These are phyloP conservation scores for Prunus davidiana DNA, from an alignment of 306 rosid species.

Conservation along the genomic window DNA sequence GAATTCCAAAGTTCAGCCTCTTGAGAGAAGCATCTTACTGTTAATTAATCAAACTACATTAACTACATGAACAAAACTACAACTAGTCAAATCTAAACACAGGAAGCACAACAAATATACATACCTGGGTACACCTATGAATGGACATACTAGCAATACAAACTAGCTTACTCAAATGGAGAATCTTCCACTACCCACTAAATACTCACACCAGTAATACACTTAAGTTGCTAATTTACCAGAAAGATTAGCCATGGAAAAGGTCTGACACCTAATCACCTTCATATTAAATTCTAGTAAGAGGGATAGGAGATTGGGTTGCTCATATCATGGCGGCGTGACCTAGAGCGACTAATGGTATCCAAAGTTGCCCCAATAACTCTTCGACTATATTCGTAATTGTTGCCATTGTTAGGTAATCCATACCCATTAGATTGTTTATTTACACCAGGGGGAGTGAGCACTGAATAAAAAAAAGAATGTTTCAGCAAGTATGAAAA, in stretches of 20 bases:
- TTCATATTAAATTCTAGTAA: slow-evolving; percentile 32
- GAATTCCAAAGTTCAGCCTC: neutral
- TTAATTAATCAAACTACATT: neutral
- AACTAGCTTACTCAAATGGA: neutral
- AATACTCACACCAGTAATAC: neutral
- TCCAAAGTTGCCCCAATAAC: slow-evolving; percentile 60
- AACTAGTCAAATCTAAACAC: neutral
- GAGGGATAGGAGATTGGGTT: slow-evolving; percentile 47
- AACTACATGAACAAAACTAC: neutral
- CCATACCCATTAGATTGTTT: slow-evolving; percentile 63
- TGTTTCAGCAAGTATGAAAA: slow-evolving; percentile 26
- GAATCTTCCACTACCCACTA: neutral
- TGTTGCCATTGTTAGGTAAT: slow-evolving; percentile 46
- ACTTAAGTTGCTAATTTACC: neutral
- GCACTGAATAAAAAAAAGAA: slow-evolving; percentile 41
- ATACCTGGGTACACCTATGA: slow-evolving; percentile 1
- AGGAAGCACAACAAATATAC: slow-evolving; percentile 3
- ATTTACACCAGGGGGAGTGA: slow-evolving; percentile 44
- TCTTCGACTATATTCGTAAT: slow-evolving; percentile 68
- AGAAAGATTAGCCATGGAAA: slow-evolving; percentile 22
- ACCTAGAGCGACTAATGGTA: slow-evolving; percentile 56
- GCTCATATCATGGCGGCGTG: slow-evolving; percentile 54
- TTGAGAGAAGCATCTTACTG: neutral
- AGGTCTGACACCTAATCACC: slow-evolving; percentile 23
- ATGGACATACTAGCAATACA: neutral